Evolutionary conservation across 495 filamentous ascomycete genomes (phyloP), one percentile per base, ranked within the genome.

Genomic region (Xeromyces bisporus): DNA sequence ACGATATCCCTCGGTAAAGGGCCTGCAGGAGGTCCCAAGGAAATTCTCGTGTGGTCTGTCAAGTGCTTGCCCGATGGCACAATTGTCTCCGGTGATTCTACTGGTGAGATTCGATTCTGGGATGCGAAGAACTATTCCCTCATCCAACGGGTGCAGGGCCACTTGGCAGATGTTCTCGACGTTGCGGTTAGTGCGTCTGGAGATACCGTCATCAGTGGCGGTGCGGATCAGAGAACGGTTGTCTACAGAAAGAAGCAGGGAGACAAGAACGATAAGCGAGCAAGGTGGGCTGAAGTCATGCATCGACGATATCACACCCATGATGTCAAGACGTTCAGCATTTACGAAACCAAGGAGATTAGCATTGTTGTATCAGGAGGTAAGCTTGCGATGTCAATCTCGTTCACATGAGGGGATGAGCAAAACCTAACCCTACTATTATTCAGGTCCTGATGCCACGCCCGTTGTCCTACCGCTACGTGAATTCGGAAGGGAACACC

Each of bases 281-380:
- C 49, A 36, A 64, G 79, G 46, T 96, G 91, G 91, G 73, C 69
- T 8, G 83, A 89, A 55, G 57, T 80, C n/a, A 73, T 70, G 40
- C 82, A 92, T 42, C 61, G 75, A 34, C 65, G 84, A 45, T 80
- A 80, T 44, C 91, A 99, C 44, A 67, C 66, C 9, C 84, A 94
- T 47, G 89, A 99, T 60, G 83, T 96, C 39, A 93, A 94, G 55
- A 71, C 86, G 9, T 82, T 99, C 70, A 84, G 85, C 29, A 72
- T 80, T 10, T 96, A 82, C 32, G 86, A 94, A 50, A 73, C 75
- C 11, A 77, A 70, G 32, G 68, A 69, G 24, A 69, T 93, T 46
- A 94, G 83, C 40, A 69, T 96, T 24, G 61, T 91, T 6, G 84
- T 85, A 9, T 93, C 89, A 38, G 89, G 89, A 70, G 89, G 84